These are phyloP conservation scores for Microcyclosporella mali DNA, from an alignment of 2,329 filamentous ascomycete species.

Conservation along the genomic window DNA sequence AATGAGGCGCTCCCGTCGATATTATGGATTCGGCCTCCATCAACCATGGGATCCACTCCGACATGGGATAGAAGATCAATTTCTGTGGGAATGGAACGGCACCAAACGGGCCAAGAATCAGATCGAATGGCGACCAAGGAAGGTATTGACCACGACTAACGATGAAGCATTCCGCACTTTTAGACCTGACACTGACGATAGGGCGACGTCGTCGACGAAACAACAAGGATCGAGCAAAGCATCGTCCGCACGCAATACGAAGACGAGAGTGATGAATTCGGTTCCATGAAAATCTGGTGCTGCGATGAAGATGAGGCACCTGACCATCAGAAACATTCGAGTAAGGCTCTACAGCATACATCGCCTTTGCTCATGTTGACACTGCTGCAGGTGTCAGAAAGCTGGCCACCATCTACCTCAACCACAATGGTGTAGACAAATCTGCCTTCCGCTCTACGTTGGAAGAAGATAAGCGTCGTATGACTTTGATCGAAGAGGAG, in stretches of 20 bases:
- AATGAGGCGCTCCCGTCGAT: conserved; percentile 8
- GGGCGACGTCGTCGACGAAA: conserved; percentile 13
- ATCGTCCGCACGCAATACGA: not conserved
- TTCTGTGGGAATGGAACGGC: conserved; percentile 1
- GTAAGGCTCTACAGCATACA: not conserved
- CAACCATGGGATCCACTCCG: conserved; percentile 5
- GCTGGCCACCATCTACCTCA: conserved; percentile 4
- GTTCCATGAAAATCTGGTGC: conserved; percentile 1
- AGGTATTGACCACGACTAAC: no score
- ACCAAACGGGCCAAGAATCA: not conserved
- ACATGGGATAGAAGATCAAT: conserved; percentile 1
- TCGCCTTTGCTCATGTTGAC: not conserved
- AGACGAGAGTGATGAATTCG: not conserved
- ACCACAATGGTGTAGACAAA: conserved; percentile 3
- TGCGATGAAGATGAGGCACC: conserved; percentile 7
- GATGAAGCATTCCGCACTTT: not conserved
- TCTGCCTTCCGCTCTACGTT: not conserved
- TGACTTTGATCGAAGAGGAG: no score
- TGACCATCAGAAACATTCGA: not conserved
- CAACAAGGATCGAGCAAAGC: conserved; percentile 3
- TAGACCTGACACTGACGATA: not conserved
- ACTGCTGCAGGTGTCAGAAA: conserved; percentile 1
- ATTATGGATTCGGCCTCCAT: conserved; percentile 5
- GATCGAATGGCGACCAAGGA: conserved; percentile 7
- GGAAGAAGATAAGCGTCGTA: no score